phyloP scores from a whole-genome alignment of 1,284 basidiomycete genomes.

The Ceratobasidium sp. region DNA sequence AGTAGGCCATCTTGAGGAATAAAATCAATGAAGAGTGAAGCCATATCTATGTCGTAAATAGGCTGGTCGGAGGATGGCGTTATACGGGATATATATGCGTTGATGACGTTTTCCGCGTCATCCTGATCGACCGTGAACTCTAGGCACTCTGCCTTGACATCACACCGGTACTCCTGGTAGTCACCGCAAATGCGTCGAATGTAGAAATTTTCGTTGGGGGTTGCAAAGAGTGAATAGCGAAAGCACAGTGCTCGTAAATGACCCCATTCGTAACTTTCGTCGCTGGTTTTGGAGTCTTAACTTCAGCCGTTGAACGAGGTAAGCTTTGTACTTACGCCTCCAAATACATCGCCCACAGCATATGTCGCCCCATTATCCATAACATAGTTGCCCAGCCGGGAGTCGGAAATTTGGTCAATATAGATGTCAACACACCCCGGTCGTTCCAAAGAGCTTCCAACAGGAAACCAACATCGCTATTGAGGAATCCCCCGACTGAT shows the following conservation, averaged over 20 bases:
- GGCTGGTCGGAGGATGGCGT: not conserved
- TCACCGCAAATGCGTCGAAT: not conserved
- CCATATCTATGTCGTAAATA: not conserved
- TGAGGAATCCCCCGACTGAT: not conserved
- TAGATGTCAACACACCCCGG: not conserved
- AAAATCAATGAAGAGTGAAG: not conserved
- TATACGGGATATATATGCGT: not conserved
- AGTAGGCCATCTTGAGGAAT: not conserved
- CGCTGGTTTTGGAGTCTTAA: not conserved
- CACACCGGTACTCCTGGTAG: too few species aligned
- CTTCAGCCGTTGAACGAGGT: not conserved
- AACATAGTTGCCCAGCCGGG: not conserved
- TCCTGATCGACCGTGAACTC: not conserved
- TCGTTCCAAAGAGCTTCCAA: conserved; percentile 13
- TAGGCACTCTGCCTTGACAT: not conserved
- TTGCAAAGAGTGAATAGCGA: not conserved
- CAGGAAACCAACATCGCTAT: not conserved
- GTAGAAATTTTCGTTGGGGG: not conserved
- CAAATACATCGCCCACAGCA: not conserved
- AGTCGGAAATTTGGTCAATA: not conserved
- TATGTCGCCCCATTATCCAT: not conserved
- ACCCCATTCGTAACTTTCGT: not conserved
- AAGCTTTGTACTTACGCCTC: not conserved
- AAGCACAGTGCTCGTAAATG: not conserved
- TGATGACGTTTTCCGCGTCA: not conserved